These are phyloP conservation scores for Colletotrichum eremochloae DNA, from an alignment of 2,329 filamentous ascomycete species.

Conservation along the genomic window DNA sequence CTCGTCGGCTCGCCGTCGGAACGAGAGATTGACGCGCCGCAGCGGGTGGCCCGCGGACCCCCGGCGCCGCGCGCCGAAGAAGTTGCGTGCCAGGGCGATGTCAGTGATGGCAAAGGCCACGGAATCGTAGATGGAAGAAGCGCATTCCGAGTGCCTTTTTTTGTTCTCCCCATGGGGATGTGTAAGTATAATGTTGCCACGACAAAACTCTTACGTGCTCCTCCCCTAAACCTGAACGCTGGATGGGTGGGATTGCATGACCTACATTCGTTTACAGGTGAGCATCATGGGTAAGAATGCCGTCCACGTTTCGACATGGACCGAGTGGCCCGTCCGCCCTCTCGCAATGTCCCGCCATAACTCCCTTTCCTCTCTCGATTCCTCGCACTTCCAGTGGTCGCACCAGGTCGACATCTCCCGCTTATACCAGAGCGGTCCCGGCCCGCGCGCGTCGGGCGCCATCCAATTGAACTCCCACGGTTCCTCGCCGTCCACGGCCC, in stretches of 20 bases:
- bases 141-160: slow-evolving; percentile 26
- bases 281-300: slow-evolving; percentile 33
- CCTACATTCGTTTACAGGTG: slow-evolving; percentile 35
- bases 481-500: neutral
- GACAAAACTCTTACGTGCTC: no score
- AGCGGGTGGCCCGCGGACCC: slow-evolving; percentile 11
- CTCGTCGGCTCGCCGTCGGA: slow-evolving; percentile 19
- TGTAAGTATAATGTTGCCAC: neutral
- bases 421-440: slow-evolving; percentile 27
- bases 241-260: neutral
- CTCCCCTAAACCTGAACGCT: no score
- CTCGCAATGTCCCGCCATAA: slow-evolving; percentile 22
- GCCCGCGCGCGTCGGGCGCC: slow-evolving; percentile 19
- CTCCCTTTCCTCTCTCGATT: slow-evolving; percentile 23
- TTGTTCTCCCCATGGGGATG: no score
- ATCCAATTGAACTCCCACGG: slow-evolving; percentile 30
- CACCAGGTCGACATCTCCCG: slow-evolving; percentile 36
- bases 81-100: slow-evolving; percentile 17
- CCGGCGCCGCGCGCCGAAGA: slow-evolving; percentile 16
- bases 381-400: slow-evolving; percentile 37
- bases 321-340: neutral
- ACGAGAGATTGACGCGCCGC: slow-evolving; percentile 31
- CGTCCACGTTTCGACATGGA: slow-evolving; percentile 8
- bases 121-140: slow-evolving; percentile 18
- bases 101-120: slow-evolving; percentile 32